Evolutionary conservation across 129 eudicot species (phyloP), one percentile per base, ranked within the genome.

Genomic region (Chrysanthemum seticuspe): DNA sequence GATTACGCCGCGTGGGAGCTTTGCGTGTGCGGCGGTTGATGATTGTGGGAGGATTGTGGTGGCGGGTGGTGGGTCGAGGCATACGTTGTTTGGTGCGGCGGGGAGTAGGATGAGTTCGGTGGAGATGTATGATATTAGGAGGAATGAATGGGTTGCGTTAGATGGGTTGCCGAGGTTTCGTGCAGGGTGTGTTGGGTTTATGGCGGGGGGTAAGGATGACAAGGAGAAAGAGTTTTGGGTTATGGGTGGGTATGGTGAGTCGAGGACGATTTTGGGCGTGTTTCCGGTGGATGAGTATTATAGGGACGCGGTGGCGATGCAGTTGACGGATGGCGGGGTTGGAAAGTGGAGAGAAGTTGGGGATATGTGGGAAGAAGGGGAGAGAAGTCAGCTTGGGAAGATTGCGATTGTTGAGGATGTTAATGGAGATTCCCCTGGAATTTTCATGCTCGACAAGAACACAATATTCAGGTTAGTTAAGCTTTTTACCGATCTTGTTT

Each of bases 161-260:
- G 93, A 85, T 44, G 92, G 91, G 15, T 67, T 94, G 79, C 96
- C 98, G 0, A 62, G 87, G 79, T 87, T 80, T 75, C 74, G 98
- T 5, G 98, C 98, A 1, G 97, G 98, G 27, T 94, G 96, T 75
- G 98, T 82, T 15, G 98, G 98, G 75, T 93, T 93, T 74, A 78
- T 83, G 72, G 82, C 76, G 18, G 97, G 89, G 18, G 71, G 59
- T 74, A 81, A 52, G 49, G 83, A 81, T 65, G 83, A 80, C 29
- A 54, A 62, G 8, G 82, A 82, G 65, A 76, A 72, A 25, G 98
- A 93, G 61, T 87, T 93, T 67, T 93, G 98, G 92, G 98, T 93
- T 60, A 90, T 93, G 98, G 98, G 97, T 13, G 98, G 98, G 56
- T 94, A 94, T 63, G 97, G 98, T 2, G 97, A 86, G 70, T 84